Base-by-base conservation (phyloP, 2,329 filamentous ascomycete species). In the Ploettnerulaceae sp. region DNA sequence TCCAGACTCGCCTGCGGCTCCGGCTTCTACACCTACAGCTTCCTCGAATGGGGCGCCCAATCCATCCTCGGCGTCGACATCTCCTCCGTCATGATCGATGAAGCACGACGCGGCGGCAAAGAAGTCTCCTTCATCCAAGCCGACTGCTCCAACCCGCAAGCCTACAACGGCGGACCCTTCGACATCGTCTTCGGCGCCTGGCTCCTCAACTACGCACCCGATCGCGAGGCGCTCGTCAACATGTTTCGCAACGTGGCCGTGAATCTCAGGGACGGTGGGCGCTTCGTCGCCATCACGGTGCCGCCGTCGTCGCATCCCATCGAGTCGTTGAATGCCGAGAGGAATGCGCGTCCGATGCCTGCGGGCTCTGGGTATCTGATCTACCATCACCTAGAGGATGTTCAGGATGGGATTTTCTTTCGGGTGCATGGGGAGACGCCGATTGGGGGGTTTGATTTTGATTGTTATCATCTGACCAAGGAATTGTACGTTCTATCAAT, bases 171-270 rank as follows among this genome's bases (percentile, higher is more conserved):
- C 4, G 61, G 53, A 4, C 55, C 55, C 1, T 69, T 67, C 52
- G 64, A 69, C 51, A 18, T 69, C 14, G 66, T 67, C 25, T 57
- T 64, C 14, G 67, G 55, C 4, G 60, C 58, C 6, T 69, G 65
- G 64, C 48, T 69, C 22, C 59, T 69, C 18, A 69, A 69, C 55
- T 69, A 69, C 40, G 64, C 66, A 0, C 21, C 52, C 15, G 58
- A 51, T 38, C 45, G 51, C 6, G 49, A 52, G 17, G 61, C 57
- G 9, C 52, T 69, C 45, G 53, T 62, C 3, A 50, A 43, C 14
- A 68, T 68, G 63, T 69, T 62, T 46, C 47, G 54, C 24, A 69
- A 64, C 26, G 57, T 68, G 18, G 47, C 61, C 6, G 34, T 57
- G 15, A 66, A 67, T 51, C 60, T 69, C n/a, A 61, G 58, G 38